phyloP scores from a whole-genome alignment of 495 filamentous ascomycete species.

The Daldinia childiae region DNA sequence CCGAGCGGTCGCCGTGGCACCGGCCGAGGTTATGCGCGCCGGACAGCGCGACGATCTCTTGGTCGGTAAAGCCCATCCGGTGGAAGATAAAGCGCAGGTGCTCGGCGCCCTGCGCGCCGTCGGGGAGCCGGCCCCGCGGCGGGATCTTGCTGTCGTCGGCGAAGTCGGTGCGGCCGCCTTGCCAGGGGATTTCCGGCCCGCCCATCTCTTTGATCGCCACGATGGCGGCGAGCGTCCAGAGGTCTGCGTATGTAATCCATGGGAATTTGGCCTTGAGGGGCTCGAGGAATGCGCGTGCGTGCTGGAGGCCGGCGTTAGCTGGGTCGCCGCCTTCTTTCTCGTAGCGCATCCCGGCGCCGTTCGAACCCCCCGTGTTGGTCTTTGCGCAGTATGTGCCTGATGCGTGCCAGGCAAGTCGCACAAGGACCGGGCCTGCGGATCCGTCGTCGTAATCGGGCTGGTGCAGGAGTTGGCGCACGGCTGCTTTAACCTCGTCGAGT shows the following conservation, averaged over 20 bases:
- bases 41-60: conserved; percentile 68
- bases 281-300: conserved; percentile 70
- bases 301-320: conserved; percentile 69
- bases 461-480: conserved; percentile 52
- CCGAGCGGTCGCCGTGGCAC: conserved; percentile 68
- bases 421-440: conserved; percentile 68
- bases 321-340: conserved; percentile 71
- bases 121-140: conserved; percentile 66
- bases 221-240: conserved; percentile 70
- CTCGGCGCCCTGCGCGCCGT: conserved; percentile 66
- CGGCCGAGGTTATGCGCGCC: conserved; percentile 71
- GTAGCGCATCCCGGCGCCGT: conserved; percentile 72
- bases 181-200: conserved; percentile 64
- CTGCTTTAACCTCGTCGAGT: conserved; percentile 24
- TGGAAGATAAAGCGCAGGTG: conserved; percentile 68
- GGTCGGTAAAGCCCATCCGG: conserved; percentile 72
- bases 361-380: conserved; percentile 68
- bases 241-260: conserved; percentile 72
- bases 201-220: conserved; percentile 67
- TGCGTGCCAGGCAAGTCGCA: conserved; percentile 71
- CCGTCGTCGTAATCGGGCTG: conserved; percentile 71
- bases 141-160: conserved; percentile 66
- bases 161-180: conserved; percentile 66
- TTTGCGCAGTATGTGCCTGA: conserved; percentile 67
- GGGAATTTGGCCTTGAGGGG: conserved; percentile 65